Conservation (phyloP, 169 alveolate species). For the Eimeria necatrix region DNA sequence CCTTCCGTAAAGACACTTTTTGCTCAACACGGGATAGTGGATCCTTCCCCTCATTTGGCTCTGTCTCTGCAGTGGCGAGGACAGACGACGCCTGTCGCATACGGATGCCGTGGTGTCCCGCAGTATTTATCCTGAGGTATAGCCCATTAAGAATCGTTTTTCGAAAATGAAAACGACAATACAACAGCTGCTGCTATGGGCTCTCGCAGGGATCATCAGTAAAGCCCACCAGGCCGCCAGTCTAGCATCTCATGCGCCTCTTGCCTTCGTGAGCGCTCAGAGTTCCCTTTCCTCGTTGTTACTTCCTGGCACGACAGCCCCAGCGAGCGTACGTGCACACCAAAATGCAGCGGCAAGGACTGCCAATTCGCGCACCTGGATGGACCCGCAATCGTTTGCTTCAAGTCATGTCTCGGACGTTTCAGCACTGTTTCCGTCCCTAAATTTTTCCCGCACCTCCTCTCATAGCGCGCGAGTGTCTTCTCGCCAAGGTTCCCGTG, state of each 20-base stretch:
- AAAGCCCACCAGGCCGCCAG: neutral
- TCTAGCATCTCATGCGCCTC: constrained; percentile 1
- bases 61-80: constrained; percentile 35
- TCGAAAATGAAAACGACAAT: constrained; percentile 2
- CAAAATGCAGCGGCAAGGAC: neutral
- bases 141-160: neutral
- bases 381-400: neutral
- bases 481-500: neutral
- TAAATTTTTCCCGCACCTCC: neutral
- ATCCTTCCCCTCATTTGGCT: neutral
- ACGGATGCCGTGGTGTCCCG: constrained; percentile 12
- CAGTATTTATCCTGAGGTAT: neutral
- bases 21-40: constrained; percentile 33
- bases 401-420: constrained; percentile 16
- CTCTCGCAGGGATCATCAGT: constrained; percentile 45
- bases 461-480: neutral
- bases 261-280: constrained; percentile 29
- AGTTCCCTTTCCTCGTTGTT: neutral
- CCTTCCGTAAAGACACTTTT: neutral
- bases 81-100: constrained; percentile 50
- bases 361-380: neutral
- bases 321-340: constrained; percentile 31
- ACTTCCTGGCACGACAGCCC: neutral
- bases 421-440: neutral
- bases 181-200: constrained; percentile 8